phyloP scores from a whole-genome alignment of 768 basidiomycete genomes.

The Psilocybe tampanensis region DNA sequence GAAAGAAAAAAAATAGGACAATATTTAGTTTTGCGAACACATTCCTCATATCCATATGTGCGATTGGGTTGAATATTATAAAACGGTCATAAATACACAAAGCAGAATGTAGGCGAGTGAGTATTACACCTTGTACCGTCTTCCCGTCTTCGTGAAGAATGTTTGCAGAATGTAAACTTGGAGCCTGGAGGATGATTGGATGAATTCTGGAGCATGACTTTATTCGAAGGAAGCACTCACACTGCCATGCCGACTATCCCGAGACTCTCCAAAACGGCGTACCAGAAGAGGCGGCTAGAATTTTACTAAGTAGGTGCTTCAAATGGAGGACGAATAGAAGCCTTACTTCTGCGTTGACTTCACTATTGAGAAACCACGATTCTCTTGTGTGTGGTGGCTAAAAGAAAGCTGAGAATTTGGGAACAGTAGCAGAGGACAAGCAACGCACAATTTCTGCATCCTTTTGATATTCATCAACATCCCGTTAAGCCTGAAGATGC shows the following conservation, averaged over 20 bases:
- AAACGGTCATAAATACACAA: slow-evolving; percentile 22
- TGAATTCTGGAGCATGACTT: neutral
- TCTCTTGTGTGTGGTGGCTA: slow-evolving; percentile 94
- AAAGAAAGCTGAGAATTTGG: neutral
- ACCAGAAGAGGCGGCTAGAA: slow-evolving; percentile 89
- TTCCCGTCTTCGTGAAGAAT: slow-evolving; percentile 94
- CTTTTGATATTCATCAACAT: slow-evolving; percentile 89
- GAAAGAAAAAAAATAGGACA: neutral
- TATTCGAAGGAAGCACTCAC: slow-evolving; percentile 48
- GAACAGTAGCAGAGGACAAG: neutral
- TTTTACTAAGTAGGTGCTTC: neutral
- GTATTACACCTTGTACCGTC: slow-evolving; percentile 81
- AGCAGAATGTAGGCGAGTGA: neutral
- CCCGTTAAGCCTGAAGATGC: slow-evolving; percentile 87
- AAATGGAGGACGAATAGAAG: neutral
- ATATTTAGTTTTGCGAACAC: neutral
- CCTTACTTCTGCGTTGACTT: slow-evolving; percentile 84
- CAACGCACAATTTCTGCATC: slow-evolving; percentile 86
- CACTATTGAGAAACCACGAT: slow-evolving; percentile 91
- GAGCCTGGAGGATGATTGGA: slow-evolving; percentile 45
- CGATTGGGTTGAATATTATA: slow-evolving; percentile 1
- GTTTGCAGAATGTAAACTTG: slow-evolving; percentile 94
- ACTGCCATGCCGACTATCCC: slow-evolving; percentile 85
- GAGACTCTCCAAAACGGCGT: slow-evolving; percentile 78
- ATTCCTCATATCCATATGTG: neutral